phyloP scores from a whole-genome alignment of 352 stramenopile species.

The Phytophthora hybrid region DNA sequence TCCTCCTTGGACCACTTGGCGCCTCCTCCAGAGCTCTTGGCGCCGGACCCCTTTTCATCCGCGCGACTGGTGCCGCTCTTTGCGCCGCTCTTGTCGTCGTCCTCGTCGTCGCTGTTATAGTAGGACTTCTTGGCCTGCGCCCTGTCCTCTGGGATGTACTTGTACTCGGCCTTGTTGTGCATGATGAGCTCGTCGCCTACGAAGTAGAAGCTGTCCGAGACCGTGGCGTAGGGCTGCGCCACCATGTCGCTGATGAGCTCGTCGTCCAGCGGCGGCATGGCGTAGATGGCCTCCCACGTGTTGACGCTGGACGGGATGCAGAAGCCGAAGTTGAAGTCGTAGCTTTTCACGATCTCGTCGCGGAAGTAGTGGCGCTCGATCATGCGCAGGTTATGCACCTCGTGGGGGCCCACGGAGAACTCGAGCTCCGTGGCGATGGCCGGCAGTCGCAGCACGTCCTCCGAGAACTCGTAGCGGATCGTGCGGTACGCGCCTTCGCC shows the following conservation, averaged over 20 bases:
- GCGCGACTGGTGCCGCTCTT: slow-evolving; percentile 51
- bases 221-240: slow-evolving; percentile 93
- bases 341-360: slow-evolving; percentile 95
- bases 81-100: slow-evolving; percentile 65
- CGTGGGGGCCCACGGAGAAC: slow-evolving; percentile 93
- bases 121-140: slow-evolving; percentile 94
- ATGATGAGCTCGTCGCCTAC: slow-evolving; percentile 96
- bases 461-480: slow-evolving; percentile 96
- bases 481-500: slow-evolving; percentile 92
- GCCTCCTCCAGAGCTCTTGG: slow-evolving; percentile 40
- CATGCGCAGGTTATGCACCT: slow-evolving; percentile 94
- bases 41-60: slow-evolving; percentile 65
- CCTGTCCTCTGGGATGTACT: slow-evolving; percentile 93
- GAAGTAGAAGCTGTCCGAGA: slow-evolving; percentile 97
- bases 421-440: slow-evolving; percentile 92
- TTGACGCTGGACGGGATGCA: slow-evolving; percentile 96
- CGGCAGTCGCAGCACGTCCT: slow-evolving; percentile 92
- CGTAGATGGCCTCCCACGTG: slow-evolving; percentile 96
- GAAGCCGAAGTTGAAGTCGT: slow-evolving; percentile 97
- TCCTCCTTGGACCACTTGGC: slow-evolving; percentile 93
- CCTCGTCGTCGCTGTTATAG: slow-evolving; percentile 87
- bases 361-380: slow-evolving; percentile 98
- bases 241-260: slow-evolving; percentile 96
- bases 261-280: slow-evolving; percentile 93
- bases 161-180: slow-evolving; percentile 96